These are phyloP conservation scores for Salvia splendens DNA, from an alignment of 257 asterid genomes.

Conservation along the genomic window DNA sequence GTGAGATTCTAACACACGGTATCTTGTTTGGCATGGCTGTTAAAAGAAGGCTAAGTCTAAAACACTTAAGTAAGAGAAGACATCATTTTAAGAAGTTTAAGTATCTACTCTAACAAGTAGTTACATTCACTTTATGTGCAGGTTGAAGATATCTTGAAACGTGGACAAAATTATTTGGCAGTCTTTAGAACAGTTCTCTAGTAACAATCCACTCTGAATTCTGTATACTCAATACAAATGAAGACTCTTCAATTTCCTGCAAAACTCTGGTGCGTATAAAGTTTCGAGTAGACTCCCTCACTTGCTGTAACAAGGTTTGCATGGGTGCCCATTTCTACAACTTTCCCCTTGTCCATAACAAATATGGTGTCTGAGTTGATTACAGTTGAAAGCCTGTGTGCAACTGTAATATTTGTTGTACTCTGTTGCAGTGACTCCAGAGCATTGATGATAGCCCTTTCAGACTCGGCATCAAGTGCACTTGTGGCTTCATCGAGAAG, in stretches of 20 bases:
- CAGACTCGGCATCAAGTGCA: conserved; percentile 81
- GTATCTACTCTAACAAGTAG: background rate
- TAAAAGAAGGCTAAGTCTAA: background rate
- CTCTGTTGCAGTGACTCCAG: conserved; percentile 50
- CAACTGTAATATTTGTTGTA: conserved; percentile 62
- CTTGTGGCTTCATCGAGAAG: conserved; percentile 86
- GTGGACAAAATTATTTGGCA: background rate
- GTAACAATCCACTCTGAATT: conserved; percentile 3
- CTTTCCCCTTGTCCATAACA: conserved; percentile 73
- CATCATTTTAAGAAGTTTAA: background rate
- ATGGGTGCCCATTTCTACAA: conserved; percentile 67
- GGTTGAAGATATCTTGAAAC: no score
- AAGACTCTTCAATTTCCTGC: conserved; percentile 29
- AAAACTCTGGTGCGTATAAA: conserved; percentile 58
- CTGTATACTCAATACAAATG: background rate
- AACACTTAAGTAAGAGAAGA: background rate
- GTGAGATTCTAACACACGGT: no score
- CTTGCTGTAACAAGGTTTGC: conserved; percentile 50
- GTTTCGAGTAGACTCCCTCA: conserved; percentile 65
- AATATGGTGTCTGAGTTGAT: conserved; percentile 61
- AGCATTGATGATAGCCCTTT: conserved; percentile 57
- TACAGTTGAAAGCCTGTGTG: conserved; percentile 81
- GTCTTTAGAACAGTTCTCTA: background rate
- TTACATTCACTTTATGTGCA: no score
- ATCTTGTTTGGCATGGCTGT: background rate